A percentile compares a stretch with the other conserved stretches of the same genome.
Conservation (phyloP, 768 basidiomycete species). For the Psilocybe tampanensis region DNA sequence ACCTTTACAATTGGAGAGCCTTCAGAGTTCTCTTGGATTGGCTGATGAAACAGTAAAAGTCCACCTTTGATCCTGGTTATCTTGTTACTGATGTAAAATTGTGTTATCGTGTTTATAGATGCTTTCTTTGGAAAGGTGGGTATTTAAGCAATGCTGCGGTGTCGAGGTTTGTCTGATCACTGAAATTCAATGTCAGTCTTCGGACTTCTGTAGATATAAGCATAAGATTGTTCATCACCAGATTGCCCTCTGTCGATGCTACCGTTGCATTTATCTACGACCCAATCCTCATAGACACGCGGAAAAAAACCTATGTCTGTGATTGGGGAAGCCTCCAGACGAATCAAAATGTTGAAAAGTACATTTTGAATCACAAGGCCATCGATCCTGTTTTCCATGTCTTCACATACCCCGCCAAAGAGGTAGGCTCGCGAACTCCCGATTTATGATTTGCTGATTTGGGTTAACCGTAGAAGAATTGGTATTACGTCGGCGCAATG, state of each 20-base stretch:
- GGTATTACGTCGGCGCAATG: slow-evolving; percentile 56
- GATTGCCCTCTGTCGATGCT: slow-evolving; percentile 11
- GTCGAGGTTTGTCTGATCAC: background rate
- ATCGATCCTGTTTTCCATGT: slow-evolving; percentile 43
- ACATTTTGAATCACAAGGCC: slow-evolving; percentile 30
- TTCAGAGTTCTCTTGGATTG: slow-evolving; percentile 29
- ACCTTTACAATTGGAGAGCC: slow-evolving; percentile 20
- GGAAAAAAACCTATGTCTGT: slow-evolving; percentile 45
- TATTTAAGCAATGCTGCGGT: background rate
- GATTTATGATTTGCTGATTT: background rate
- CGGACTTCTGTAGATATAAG: slow-evolving; percentile 38
- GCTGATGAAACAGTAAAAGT: slow-evolving; percentile 42
- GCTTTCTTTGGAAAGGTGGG: slow-evolving; percentile 25
- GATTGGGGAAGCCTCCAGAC: slow-evolving; percentile 49
- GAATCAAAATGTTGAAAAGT: slow-evolving; percentile 34
- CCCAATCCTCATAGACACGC: slow-evolving; percentile 55
- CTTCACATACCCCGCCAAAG: slow-evolving; percentile 48
- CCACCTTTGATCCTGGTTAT: background rate
- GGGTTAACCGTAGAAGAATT: slow-evolving; percentile 36
- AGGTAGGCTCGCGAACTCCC: slow-evolving; percentile 30
- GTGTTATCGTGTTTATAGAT: slow-evolving; percentile 18
- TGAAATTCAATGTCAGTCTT: slow-evolving; percentile 26
- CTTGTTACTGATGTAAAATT: background rate
- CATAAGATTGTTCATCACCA: slow-evolving; percentile 42
- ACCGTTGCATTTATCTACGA: slow-evolving; percentile 53